Conservation (phyloP, 2,329 filamentous ascomycete species). For the Trichoderma afroharzianum region DNA sequence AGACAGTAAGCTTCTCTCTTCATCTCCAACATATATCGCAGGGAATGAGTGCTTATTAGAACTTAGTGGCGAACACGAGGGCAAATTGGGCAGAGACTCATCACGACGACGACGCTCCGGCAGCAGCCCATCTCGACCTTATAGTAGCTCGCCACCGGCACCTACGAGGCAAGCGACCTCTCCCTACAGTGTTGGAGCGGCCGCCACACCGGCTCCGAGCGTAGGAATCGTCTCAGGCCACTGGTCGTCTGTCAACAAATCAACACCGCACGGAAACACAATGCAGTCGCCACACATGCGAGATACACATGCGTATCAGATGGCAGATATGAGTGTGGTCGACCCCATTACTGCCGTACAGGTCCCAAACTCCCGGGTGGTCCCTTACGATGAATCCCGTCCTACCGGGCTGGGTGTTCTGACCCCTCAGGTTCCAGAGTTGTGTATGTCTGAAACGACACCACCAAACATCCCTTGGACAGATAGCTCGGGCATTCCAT, state of each 20-base stretch:
- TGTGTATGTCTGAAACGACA: conserved; percentile 24
- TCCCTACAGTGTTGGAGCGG: conserved; percentile 8
- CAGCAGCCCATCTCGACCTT: conserved; percentile 21
- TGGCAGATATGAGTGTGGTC: conserved; percentile 23
- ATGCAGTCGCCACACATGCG: conserved; percentile 19
- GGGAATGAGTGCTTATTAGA: not conserved
- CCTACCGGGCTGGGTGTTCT: conserved; percentile 24
- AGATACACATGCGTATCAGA: conserved; percentile 22
- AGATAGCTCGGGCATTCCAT: conserved; percentile 41
- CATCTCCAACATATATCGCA: not conserved
- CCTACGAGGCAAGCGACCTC: conserved; percentile 22
- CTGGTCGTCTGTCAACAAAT: conserved; percentile 24
- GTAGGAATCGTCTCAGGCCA: conserved; percentile 19
- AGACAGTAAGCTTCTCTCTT: conserved; percentile 32
- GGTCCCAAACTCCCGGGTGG: conserved; percentile 19
- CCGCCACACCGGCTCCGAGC: conserved; percentile 16
- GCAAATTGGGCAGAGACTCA: conserved; percentile 6
- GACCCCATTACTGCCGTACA: conserved; percentile 21
- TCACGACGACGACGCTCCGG: conserved; percentile 19
- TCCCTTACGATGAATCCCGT: conserved; percentile 25
- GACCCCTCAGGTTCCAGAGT: conserved; percentile 16
- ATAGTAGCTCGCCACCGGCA: conserved; percentile 18
- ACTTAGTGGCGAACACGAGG: conserved; percentile 25
- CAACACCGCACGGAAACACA: conserved; percentile 18
- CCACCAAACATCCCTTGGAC: conserved; percentile 28